These are phyloP conservation scores for Lecanoromycetidae sp. DNA, from an alignment of 2,329 filamentous ascomycete genomes.

Conservation along the genomic window DNA sequence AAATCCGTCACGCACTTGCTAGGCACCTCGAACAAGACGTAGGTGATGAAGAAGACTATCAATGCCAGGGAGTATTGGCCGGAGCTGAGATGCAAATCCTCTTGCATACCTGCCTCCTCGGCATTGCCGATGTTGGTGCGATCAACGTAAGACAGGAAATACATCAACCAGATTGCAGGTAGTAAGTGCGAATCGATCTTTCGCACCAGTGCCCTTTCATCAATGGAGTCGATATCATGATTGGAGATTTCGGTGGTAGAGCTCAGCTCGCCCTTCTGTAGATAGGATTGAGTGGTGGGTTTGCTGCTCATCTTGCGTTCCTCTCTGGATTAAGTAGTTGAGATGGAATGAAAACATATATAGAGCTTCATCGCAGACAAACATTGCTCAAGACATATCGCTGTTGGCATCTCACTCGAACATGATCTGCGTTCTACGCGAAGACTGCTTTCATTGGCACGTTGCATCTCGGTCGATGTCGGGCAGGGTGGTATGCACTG, in stretches of 20 bases:
- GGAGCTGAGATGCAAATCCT: slow-evolving; percentile 50
- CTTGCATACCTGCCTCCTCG: slow-evolving; percentile 44
- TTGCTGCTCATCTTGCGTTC: too few species aligned
- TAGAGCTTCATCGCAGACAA: too few species aligned
- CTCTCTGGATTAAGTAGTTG: not conserved
- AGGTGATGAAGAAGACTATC: slow-evolving; percentile 79
- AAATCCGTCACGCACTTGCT: too few species aligned
- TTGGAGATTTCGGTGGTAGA: too few species aligned
- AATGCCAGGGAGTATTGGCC: slow-evolving; percentile 61
- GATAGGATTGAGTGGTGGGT: too few species aligned
- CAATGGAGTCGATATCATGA: not conserved
- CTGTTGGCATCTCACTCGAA: too few species aligned
- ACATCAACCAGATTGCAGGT: slow-evolving; percentile 36
- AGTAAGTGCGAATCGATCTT: slow-evolving; percentile 35
- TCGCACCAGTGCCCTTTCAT: slow-evolving; percentile 35
- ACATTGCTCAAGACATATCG: too few species aligned
- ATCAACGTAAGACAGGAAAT: slow-evolving; percentile 33
- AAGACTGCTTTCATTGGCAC: too few species aligned
- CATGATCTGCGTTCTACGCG: too few species aligned
- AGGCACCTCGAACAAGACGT: slow-evolving; percentile 68
- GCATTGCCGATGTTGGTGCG: slow-evolving; percentile 68
- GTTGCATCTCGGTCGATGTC: too few species aligned
- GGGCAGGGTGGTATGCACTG: too few species aligned
- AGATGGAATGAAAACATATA: not conserved
- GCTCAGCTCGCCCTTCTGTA: too few species aligned